phyloP scores from a whole-genome alignment of 305 asterid species.

The Fraxinus dipetala region DNA sequence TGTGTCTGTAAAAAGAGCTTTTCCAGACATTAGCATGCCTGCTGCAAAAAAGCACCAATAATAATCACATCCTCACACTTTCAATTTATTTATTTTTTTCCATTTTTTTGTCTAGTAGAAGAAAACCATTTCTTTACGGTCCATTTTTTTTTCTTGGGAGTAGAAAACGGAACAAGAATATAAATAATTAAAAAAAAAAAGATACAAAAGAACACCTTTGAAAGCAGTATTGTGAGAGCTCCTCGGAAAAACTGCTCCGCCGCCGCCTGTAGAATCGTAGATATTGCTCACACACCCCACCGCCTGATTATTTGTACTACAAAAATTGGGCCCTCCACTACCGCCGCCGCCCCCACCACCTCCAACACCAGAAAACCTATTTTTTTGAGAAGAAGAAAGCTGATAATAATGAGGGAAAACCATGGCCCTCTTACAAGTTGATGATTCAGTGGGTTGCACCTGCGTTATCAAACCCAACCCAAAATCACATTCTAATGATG shows the following conservation, averaged over 20 bases:
- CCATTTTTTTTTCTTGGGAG: neutral
- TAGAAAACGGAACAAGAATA: neutral
- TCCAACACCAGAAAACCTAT: slow-evolving; percentile 23
- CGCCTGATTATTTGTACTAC: neutral
- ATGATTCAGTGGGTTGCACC: slow-evolving; percentile 20
- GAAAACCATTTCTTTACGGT: neutral
- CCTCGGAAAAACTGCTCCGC: slow-evolving; percentile 19
- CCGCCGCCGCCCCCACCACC: slow-evolving; percentile 2
- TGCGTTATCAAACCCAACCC: slow-evolving; percentile 42
- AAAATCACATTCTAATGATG: slow-evolving; percentile 29
- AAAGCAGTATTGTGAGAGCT: neutral
- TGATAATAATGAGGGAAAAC: slow-evolving; percentile 6
- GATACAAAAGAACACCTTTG: slow-evolving; percentile 2
- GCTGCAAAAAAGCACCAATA: neutral
- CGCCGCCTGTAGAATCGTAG: slow-evolving; percentile 19
- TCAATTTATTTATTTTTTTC: neutral
- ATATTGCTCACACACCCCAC: neutral
- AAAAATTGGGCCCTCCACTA: slow-evolving; percentile 29
- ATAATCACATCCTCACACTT: neutral
- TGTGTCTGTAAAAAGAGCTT: slow-evolving; percentile 45
- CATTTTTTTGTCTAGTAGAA: neutral
- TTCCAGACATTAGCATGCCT: slow-evolving; percentile 21
- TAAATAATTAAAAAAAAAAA: neutral
- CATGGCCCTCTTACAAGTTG: slow-evolving; percentile 27
- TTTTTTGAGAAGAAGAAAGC: neutral